phyloP scores from a whole-genome alignment of 371 early-diverging fungal species.

The Lichtheimia hyalospora region DNA sequence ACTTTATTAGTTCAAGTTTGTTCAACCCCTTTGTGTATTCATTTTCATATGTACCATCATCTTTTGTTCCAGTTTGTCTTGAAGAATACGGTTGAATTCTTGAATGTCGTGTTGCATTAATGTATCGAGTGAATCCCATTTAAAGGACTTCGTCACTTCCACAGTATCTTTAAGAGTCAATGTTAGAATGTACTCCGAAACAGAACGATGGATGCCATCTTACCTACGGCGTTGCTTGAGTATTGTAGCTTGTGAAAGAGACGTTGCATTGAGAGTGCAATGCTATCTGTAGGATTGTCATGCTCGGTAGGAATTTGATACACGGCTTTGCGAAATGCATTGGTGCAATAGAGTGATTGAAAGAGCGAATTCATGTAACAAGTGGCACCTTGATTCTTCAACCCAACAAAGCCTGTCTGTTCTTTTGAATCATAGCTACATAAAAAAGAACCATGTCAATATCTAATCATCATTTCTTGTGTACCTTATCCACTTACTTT shows the following conservation, averaged over 20 bases:
- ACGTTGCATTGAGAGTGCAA: slow-evolving; percentile 91
- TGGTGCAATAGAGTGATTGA: slow-evolving; percentile 97
- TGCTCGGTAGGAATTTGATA: slow-evolving; percentile 90
- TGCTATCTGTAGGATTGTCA: slow-evolving; percentile 84
- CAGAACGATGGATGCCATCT: background rate
- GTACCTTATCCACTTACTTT: no score
- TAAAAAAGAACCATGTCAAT: background rate
- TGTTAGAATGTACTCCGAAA: no score
- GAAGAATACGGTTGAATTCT: slow-evolving; percentile 95
- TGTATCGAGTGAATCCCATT: slow-evolving; percentile 94
- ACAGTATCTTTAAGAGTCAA: slow-evolving; percentile 60
- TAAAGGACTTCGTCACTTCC: slow-evolving; percentile 95
- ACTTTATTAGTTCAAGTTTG: no score
- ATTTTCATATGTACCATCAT: slow-evolving; percentile 74
- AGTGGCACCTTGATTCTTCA: slow-evolving; percentile 98
- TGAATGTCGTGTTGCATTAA: slow-evolving; percentile 98
- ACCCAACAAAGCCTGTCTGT: slow-evolving; percentile 92
- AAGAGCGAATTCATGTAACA: slow-evolving; percentile 99
- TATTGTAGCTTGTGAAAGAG: slow-evolving; percentile 91
- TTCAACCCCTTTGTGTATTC: no score
- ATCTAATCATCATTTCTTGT: slow-evolving; percentile 56
- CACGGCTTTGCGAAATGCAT: slow-evolving; percentile 89
- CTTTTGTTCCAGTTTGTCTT: slow-evolving; percentile 93
- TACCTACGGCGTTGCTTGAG: slow-evolving; percentile 65
- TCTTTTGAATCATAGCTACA: slow-evolving; percentile 89